phyloP scores from a whole-genome alignment of 2,329 filamentous ascomycete species.

The Ceratocystis diversiconidia region DNA sequence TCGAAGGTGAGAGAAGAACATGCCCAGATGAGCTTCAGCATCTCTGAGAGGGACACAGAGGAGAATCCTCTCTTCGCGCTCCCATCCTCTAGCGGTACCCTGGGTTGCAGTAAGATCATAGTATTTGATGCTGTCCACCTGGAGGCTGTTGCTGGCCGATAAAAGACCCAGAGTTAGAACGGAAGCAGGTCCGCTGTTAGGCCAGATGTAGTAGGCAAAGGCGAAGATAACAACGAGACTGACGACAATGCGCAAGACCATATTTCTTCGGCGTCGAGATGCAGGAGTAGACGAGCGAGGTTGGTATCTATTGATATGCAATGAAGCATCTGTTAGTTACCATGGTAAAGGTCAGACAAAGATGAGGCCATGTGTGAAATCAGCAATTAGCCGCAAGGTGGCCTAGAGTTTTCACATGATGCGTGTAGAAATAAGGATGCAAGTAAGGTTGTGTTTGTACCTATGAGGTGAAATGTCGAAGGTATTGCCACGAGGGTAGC shows the following conservation, averaged over 20 bases:
- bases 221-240: conserved; percentile 45
- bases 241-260: conserved; percentile 54
- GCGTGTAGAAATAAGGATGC: not conserved
- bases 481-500: conserved; percentile 61
- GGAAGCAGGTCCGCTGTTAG: conserved; percentile 42
- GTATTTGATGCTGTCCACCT: conserved; percentile 90
- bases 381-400: conserved; percentile 8
- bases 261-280: conserved; percentile 56
- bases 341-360: not conserved
- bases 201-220: conserved; percentile 63
- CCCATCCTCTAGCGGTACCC: conserved; percentile 86
- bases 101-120: conserved; percentile 89
- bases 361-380: not conserved
- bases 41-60: conserved; percentile 90
- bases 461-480: conserved; percentile 84
- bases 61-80: conserved; percentile 86
- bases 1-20: conserved; percentile 96
- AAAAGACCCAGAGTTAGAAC: conserved; percentile 56
- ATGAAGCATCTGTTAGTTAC: conserved; percentile 3
- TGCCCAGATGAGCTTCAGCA: conserved; percentile 76
- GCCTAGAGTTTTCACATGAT: not conserved
- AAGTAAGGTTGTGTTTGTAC: conserved; percentile 34
- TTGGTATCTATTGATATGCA: conserved; percentile 53
- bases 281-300: conserved; percentile 61
- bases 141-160: conserved; percentile 51